Percentiles rank a stretch among this genome's conserved stretches.
phyloP scores from a whole-genome alignment of 148 eudicot genomes.

The Chenopodium berlandieri region DNA sequence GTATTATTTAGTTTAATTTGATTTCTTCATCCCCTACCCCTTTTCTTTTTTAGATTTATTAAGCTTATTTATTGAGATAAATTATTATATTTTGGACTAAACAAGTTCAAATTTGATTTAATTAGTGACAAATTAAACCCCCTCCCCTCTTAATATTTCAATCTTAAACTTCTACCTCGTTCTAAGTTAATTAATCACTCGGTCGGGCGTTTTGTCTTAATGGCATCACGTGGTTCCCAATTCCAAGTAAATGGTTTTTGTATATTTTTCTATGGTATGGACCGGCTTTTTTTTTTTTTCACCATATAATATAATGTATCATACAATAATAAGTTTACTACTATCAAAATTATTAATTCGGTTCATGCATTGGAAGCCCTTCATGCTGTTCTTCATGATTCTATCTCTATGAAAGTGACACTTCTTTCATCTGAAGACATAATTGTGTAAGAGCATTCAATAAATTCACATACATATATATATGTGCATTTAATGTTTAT shows the following conservation, averaged over 20 bases:
- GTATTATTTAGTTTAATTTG: neutral
- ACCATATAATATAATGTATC: neutral
- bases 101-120: slow-evolving; percentile 22
- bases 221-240: slow-evolving; percentile 94
- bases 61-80: slow-evolving; percentile 15
- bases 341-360: slow-evolving; percentile 13
- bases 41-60: slow-evolving; percentile 5
- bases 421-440: neutral
- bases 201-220: slow-evolving; percentile 98
- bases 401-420: slow-evolving; percentile 18
- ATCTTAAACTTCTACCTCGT: slow-evolving; percentile 22
- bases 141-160: too few relatives aligned
- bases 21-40: neutral
- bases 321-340: neutral
- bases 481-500: neutral
- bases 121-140: neutral
- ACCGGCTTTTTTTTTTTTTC: slow-evolving; percentile 7
- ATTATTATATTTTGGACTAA: slow-evolving; percentile 15
- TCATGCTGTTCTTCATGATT: slow-evolving; percentile 29
- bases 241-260: slow-evolving; percentile 71
- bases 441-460: slow-evolving; percentile 14
- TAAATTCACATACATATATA: slow-evolving; percentile 14
- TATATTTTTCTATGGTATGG: slow-evolving; percentile 40
- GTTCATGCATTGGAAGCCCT: slow-evolving; percentile 35
- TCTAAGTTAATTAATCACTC: slow-evolving; percentile 58